Percentiles rank a stretch among this genome's conserved stretches.
phyloP scores from a whole-genome alignment of 441 rosid genomes.

The Eugenia klotzschiana region DNA sequence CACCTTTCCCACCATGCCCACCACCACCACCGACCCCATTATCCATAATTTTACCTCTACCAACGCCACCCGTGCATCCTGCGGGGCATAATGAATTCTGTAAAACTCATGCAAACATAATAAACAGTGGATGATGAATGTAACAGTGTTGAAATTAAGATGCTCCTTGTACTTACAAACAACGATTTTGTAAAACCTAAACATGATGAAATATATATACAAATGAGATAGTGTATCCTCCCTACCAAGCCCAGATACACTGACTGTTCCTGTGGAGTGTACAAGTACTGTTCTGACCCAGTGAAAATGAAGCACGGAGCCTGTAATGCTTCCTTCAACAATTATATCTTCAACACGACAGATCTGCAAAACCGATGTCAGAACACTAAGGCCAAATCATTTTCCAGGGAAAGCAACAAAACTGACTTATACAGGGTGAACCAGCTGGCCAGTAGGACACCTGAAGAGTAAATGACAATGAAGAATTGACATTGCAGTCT shows the following conservation, averaged over 20 bases:
- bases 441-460: constrained; percentile 27
- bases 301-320: constrained; percentile 84
- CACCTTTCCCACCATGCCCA: constrained; percentile 95
- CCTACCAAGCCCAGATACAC: constrained; percentile 68
- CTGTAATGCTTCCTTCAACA: constrained; percentile 56
- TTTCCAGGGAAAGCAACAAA: constrained; percentile 1
- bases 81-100: constrained; percentile 2
- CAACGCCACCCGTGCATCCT: constrained; percentile 89
- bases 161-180: background rate
- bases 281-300: constrained; percentile 59
- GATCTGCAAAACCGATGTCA: constrained; percentile 35
- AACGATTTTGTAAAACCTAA: background rate
- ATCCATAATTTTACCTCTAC: constrained; percentile 52
- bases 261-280: constrained; percentile 45
- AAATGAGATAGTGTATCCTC: background rate
- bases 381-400: constrained; percentile 4
- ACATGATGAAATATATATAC: background rate
- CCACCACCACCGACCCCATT: constrained; percentile 83
- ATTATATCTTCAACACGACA: constrained; percentile 78
- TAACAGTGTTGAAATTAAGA: background rate
- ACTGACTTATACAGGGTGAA: constrained; percentile 12
- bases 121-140: background rate
- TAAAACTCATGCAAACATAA: background rate
- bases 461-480: constrained; percentile 83
- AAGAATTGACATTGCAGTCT: constrained; percentile 82